Evolutionary conservation across 2,329 filamentous ascomycete genomes (phyloP), one percentile per base, ranked within the genome.

Genomic region (Fusarium humuli): DNA sequence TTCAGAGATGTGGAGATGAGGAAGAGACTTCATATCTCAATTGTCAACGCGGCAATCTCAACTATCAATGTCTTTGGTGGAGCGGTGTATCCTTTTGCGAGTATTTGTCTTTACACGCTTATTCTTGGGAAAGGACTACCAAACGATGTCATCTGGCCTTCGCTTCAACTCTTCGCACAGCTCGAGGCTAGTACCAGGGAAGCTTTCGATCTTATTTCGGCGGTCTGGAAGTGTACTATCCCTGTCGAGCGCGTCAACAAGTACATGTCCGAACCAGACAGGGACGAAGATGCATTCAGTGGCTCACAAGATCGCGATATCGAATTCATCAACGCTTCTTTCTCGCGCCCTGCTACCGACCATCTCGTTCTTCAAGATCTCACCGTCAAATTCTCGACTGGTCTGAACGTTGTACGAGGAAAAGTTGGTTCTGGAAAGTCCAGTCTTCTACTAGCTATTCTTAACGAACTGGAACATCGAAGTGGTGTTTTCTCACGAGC

Each of bases 241-340:
- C 92, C 94, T 0, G 88, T 97, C 67, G 88, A 87, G 11, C 90
- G 94, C 70, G 93, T 97, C 22, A 92, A 97, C 74, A 86, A 88
- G 23, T 97, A 97, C 80, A 97, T 97, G 93, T 82, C 84, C 1
- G 94, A 97, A 78, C 93, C 93, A 0, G 89, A 97, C 74, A 93
- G 94, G 72, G 86, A 88, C 30, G 84, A 86, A 29, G 78, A 79
- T 5, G 81, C 82, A 6, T 73, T 80, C 6, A 77, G 77, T 11
- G 79, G 83, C 5, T 61, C 60, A 14, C 69, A 67, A 47, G 78
- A 68, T 9, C 72, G 60, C 12, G 81, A 85, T 18, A 81, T 91
- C 22, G 78, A 85, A 42, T 83, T 97, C 48, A 81, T 85, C 4
- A 80, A 88, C 29, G 92, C 92, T 7, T 90, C 89, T 0, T 97